phyloP scores from a whole-genome alignment of 805 yeast species.

The Isabelozyma rhagii region DNA sequence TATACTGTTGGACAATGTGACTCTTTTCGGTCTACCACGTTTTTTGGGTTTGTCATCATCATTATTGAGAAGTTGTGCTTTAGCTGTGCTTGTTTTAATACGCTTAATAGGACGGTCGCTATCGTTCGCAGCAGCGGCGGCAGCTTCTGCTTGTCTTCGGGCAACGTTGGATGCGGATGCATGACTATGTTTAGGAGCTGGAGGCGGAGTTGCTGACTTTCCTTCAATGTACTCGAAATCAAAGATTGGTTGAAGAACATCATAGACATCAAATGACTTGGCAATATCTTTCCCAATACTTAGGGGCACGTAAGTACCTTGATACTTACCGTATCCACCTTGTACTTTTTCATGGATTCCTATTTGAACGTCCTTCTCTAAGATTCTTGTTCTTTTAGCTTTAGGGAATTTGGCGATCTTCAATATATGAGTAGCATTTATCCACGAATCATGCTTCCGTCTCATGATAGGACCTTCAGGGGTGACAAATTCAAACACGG shows the following conservation, averaged over 20 bases:
- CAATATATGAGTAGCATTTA: conserved; percentile 71
- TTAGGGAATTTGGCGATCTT: conserved; percentile 68
- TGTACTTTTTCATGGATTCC: conserved; percentile 70
- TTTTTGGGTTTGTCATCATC: conserved; percentile 31
- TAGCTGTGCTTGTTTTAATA: conserved; percentile 8
- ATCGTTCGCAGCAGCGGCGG: conserved; percentile 15
- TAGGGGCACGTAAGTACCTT: conserved; percentile 45
- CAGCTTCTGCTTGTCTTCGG: conserved; percentile 19
- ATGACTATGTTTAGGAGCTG: conserved; percentile 45
- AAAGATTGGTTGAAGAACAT: conserved; percentile 61
- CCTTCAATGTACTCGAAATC: conserved; percentile 51
- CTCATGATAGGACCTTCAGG: conserved; percentile 72
- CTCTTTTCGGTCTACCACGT: conserved; percentile 37
- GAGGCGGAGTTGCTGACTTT: conserved; percentile 41
- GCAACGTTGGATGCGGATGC: conserved; percentile 44
- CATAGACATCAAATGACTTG: conserved; percentile 40
- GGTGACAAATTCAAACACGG: conserved; percentile 63
- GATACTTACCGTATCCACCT: conserved; percentile 73
- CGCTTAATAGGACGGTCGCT: conserved; percentile 17
- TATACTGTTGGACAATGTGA: conserved; percentile 11
- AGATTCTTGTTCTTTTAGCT: conserved; percentile 57
- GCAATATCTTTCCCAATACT: conserved; percentile 41
- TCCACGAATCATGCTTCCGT: conserved; percentile 58
- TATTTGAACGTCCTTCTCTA: conserved; percentile 61
- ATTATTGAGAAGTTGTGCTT: conserved; percentile 3